Conservation (phyloP, 2,329 filamentous ascomycete species). For the Cordyceps fumosorosea region DNA sequence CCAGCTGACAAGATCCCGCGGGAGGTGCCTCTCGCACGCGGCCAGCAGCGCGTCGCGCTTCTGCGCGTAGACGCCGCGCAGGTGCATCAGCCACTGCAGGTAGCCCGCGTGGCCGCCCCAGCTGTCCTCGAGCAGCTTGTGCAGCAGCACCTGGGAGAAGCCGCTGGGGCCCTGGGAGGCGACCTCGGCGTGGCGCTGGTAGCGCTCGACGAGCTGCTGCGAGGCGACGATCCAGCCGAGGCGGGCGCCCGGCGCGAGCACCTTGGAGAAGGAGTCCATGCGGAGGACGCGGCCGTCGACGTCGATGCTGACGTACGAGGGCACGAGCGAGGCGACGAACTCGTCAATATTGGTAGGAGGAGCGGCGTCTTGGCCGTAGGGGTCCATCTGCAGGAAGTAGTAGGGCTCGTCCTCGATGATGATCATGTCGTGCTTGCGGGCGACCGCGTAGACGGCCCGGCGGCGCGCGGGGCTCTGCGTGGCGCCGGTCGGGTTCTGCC, state of each 20-base stretch:
- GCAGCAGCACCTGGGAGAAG: conserved; percentile 74
- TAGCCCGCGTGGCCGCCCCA: conserved; percentile 94
- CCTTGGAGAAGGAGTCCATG: conserved; percentile 90
- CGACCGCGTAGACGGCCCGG: conserved; percentile 67
- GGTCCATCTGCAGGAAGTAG: conserved; percentile 86
- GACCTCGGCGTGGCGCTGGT: conserved; percentile 74
- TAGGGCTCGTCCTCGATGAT: conserved; percentile 94
- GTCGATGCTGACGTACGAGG: conserved; percentile 73
- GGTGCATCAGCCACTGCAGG: conserved; percentile 77
- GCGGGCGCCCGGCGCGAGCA: conserved; percentile 74
- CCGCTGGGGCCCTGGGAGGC: conserved; percentile 81
- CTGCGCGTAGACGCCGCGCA: conserved; percentile 74
- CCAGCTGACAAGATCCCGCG: conserved; percentile 71
- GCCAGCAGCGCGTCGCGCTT: conserved; percentile 70
- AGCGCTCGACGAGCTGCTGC: conserved; percentile 76
- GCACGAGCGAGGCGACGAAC: conserved; percentile 58
- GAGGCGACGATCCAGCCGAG: conserved; percentile 86
- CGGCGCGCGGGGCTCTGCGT: conserved; percentile 66
- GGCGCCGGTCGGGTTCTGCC: conserved; percentile 86
- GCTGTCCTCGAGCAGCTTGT: conserved; percentile 84
- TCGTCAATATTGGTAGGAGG: conserved; percentile 57
- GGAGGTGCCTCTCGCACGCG: conserved; percentile 74
- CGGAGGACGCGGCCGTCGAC: conserved; percentile 82
- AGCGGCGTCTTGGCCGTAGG: conserved; percentile 52
- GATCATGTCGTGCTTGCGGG: conserved; percentile 76